A percentile compares a stretch with the other conserved stretches of the same genome.
Evolutionary conservation across 805 yeast species (phyloP).

Genomic region (Ogataea dorogensis): DNA sequence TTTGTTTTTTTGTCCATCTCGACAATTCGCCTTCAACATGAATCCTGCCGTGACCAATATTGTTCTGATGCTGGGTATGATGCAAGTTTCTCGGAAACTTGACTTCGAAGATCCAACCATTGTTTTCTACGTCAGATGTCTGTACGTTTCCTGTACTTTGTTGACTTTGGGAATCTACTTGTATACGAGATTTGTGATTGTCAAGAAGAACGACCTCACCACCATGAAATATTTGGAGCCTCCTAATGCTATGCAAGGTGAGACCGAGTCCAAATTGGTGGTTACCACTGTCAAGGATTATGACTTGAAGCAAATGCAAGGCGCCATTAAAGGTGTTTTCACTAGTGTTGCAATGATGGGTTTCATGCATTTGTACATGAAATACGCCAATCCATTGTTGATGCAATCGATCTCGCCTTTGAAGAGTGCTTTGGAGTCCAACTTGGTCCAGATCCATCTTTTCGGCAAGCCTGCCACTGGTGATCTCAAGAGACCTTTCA

Average conservation of each 20-base stretch:
- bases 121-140: constrained; percentile 70
- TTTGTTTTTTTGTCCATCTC: constrained; percentile 11
- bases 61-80: constrained; percentile 89
- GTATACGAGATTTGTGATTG: constrained; percentile 58
- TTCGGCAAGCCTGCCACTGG: constrained; percentile 82
- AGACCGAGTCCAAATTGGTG: constrained; percentile 67
- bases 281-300: constrained; percentile 94
- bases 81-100: constrained; percentile 87
- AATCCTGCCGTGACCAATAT: constrained; percentile 87
- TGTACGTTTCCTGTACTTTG: constrained; percentile 65
- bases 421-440: constrained; percentile 85
- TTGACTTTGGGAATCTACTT: constrained; percentile 66
- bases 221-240: constrained; percentile 89
- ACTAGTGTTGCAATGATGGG: constrained; percentile 96
- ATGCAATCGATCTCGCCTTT: constrained; percentile 92
- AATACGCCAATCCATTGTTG: constrained; percentile 93
- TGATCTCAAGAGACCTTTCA: constrained; percentile 95
- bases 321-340: constrained; percentile 77
- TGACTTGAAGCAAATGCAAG: constrained; percentile 82
- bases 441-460: constrained; percentile 87
- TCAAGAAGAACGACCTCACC: constrained; percentile 81
- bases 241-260: constrained; percentile 75
- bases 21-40: constrained; percentile 41
- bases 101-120: constrained; percentile 83
- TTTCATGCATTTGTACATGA: constrained; percentile 96